These are phyloP conservation scores for Trematosphaeria pertusa DNA, from an alignment of 2,329 filamentous ascomycete genomes.

Conservation along the genomic window DNA sequence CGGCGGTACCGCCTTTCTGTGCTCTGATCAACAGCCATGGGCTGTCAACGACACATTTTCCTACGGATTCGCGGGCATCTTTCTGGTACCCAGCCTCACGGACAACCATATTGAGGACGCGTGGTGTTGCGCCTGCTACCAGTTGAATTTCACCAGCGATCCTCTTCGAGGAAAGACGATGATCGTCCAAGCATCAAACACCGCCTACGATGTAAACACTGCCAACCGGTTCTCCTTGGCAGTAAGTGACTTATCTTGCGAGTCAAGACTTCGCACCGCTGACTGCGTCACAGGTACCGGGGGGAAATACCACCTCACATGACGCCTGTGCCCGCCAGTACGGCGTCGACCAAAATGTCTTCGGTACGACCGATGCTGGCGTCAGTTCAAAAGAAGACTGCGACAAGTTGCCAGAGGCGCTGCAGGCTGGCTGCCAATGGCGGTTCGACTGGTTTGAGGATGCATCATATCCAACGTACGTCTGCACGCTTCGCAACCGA, in stretches of 20 bases:
- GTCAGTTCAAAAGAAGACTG: constrained; percentile 41
- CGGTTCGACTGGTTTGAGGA: constrained; percentile 47
- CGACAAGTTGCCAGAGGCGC: constrained; percentile 38
- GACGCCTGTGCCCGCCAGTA: constrained; percentile 44
- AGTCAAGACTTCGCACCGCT: constrained; percentile 12
- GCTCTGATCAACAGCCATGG: constrained; percentile 68
- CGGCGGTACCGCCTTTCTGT: constrained; percentile 63
- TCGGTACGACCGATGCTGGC: constrained; percentile 37
- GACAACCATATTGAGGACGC: constrained; percentile 59
- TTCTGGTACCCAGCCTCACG: constrained; percentile 48
- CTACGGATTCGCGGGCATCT: constrained; percentile 71
- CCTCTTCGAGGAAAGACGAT: constrained; percentile 66
- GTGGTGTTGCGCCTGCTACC: constrained; percentile 74
- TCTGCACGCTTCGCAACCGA: constrained; percentile 11
- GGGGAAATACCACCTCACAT: constrained; percentile 44
- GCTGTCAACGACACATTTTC: constrained; percentile 64
- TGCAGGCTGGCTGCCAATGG: constrained; percentile 39
- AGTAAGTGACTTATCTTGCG: constrained; percentile 24
- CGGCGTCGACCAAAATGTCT: constrained; percentile 40
- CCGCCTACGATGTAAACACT: constrained; percentile 51
- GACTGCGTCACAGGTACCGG: constrained; percentile 37
- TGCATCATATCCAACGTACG: constrained; percentile 41
- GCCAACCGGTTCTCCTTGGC: constrained; percentile 46
- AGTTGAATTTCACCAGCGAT: constrained; percentile 65
- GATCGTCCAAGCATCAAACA: constrained; percentile 70